Evolutionary conservation across 192 early-diverging fungal genomes (phyloP), one percentile per base, ranked within the genome.

Genomic region (Coemansia sp.): DNA sequence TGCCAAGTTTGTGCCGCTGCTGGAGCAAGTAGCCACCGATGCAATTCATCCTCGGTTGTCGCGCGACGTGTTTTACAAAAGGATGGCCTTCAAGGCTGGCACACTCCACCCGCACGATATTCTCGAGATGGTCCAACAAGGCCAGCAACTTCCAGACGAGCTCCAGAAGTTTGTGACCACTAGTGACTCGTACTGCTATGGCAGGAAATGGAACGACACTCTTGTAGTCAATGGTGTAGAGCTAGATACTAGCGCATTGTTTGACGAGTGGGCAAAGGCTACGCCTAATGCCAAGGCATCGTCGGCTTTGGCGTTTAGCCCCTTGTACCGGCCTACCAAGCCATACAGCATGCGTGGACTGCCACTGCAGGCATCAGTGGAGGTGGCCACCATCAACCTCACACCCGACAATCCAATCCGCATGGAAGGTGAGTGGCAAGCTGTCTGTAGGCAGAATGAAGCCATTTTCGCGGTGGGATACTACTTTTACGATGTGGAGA

Each of bases 391-490:
- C 69, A 90, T 91, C 43, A 58, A 79, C 10, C 64, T 94, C 42
- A 86, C 87, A 1, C 90, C 89, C 12, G 88, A 89, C 31, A 85
- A 86, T 12, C 80, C 88, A 0, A 59, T 25, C 3, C 85, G 84
- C 56, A 47, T 65, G 11, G 88, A 87, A 17, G 64, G 64, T 17
- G 59, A 42, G 2, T 94, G 91, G 92, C 89, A 91, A 39, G 73
- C 90, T 6, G 90, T 92, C 49, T 91, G 85, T 2, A 89, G 87
- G 76, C 71, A 74, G 1, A 81, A 87, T 67, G 92, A 94, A 68
- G 69, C 79, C 43, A 90, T 94, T 27, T 77, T 89, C 6, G 90
- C 92, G 0, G 86, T 89, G 0, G 92, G 90, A 8, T 81, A 92
- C 41, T 87, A 88, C 64, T 92, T 91, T 73, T 92, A 91, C 65